These are phyloP conservation scores for Suhomyces atakaporum DNA, from an alignment of 1,139 yeast genomes.

Conservation along the genomic window DNA sequence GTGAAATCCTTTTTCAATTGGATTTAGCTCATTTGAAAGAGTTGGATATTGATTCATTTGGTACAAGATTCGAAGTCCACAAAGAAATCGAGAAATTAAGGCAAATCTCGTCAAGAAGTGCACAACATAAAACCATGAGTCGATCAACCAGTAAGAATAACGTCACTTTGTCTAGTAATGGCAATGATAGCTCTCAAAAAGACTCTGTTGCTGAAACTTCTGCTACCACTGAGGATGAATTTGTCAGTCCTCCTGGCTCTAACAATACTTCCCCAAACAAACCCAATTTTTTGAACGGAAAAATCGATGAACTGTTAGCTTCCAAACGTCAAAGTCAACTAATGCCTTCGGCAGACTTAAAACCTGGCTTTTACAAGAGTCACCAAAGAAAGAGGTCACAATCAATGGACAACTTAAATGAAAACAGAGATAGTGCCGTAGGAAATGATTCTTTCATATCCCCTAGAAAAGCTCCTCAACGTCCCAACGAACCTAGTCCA, in stretches of 20 bases:
- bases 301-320: too few relatives aligned
- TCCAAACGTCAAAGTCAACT: constrained; percentile 13
- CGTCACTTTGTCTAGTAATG: constrained; percentile 1
- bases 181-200: constrained; percentile 10
- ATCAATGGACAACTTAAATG: constrained; percentile 49
- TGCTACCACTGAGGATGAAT: constrained; percentile 10
- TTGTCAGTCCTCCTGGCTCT: constrained; percentile 13
- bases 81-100: constrained; percentile 81
- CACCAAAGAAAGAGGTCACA: constrained; percentile 53
- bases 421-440: constrained; percentile 16
- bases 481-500: constrained; percentile 50
- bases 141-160: constrained; percentile 13
- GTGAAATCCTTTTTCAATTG: constrained; percentile 78
- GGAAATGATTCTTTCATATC: constrained; percentile 43
- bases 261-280: constrained; percentile 6
- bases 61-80: constrained; percentile 89
- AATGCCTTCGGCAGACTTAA: constrained; percentile 21
- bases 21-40: constrained; percentile 88
- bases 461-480: constrained; percentile 66
- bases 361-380: constrained; percentile 15
- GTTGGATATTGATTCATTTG: constrained; percentile 87
- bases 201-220: constrained; percentile 7
- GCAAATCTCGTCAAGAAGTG: constrained; percentile 24
- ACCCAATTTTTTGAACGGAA: constrained; percentile 4
- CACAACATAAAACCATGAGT: constrained; percentile 17